phyloP scores from a whole-genome alignment of 2,329 filamentous ascomycete genomes.

The Chaetomiaceae sp. region DNA sequence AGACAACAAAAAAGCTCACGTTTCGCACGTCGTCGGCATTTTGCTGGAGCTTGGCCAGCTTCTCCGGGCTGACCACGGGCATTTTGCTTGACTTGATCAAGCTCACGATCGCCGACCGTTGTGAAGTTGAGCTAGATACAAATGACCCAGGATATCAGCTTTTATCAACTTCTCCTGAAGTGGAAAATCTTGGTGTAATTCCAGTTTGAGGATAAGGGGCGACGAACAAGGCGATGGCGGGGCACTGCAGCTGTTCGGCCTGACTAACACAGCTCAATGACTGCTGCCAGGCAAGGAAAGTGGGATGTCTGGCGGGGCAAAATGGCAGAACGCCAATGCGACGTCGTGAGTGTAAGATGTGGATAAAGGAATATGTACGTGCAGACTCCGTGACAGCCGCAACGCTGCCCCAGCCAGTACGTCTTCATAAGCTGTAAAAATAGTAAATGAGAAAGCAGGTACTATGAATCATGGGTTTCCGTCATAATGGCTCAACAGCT shows the following conservation, averaged over 20 bases:
- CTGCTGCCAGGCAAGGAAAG: constrained; percentile 10
- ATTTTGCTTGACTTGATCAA: constrained; percentile 45
- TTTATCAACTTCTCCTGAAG: too few species aligned
- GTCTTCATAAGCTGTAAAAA: too few species aligned
- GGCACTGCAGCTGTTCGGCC: constrained; percentile 1
- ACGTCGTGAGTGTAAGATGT: too few species aligned
- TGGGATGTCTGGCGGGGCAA: constrained; percentile 15
- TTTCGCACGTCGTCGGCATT: constrained; percentile 88
- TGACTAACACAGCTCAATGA: constrained; percentile 18
- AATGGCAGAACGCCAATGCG: neutral
- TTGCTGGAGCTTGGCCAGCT: constrained; percentile 83
- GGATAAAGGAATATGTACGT: constrained; percentile 2
- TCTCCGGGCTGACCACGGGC: constrained; percentile 87
- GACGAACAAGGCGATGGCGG: neutral
- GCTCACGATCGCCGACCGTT: neutral
- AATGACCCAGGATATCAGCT: too few species aligned
- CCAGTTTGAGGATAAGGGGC: neutral
- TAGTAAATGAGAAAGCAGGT: too few species aligned
- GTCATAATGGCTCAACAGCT: too few species aligned
- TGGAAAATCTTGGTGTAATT: too few species aligned
- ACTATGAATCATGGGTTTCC: too few species aligned
- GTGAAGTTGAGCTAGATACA: too few species aligned
- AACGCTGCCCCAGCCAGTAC: too few species aligned
- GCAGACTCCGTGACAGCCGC: too few species aligned
- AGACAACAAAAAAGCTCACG: constrained; percentile 46